Base-by-base conservation (phyloP, 352 stramenopile species). In the Phytophthora uliginosa region DNA sequence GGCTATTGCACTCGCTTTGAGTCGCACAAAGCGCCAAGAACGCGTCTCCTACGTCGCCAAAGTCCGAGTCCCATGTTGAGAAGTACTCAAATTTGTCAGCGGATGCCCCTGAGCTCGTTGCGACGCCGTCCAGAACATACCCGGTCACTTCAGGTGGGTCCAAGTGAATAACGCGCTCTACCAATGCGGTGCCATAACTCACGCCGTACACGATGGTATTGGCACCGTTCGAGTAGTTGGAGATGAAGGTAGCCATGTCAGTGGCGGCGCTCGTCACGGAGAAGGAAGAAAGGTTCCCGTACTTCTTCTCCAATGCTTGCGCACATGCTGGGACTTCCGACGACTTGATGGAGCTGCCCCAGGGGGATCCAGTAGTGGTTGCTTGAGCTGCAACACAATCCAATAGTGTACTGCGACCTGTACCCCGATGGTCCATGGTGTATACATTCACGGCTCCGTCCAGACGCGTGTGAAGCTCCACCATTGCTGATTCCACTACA, bases 341-440 rank as follows among this genome's bases (percentile, higher is more conserved):
- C 1, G 63, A n/a, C 2, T 69, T 55, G n/a, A 89, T 71, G 12
- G 40, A 34, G 13, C 31, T 63, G 7, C 79, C 74, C 17, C 15
- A 55, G 1, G 80, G 78, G 5, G 78, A 87, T 0, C 79, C 83
- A 7, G 59, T 74, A 2, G 71, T 86, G 1, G 73, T 77, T 0
- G 56, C 70, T 28, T 88, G 83, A 2, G 77, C 59, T 17, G 83
- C 75, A 2, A 80, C 75, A 31, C 83, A 91, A 47, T 84, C 63
- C 4, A 90, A 45, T 8, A 67, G 28, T 6, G 66, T 84, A 59
- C 74, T 88, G 4, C 81, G 79, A 18, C 83, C 81, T 6, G 75
- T 86, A 42, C 81, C 83, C 12, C 82, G 82, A 24, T 88, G 77
- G 40, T 89, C 79, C 74, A 89, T 86, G 18, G 82, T 89, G 59